Percentiles rank a stretch among this genome's conserved stretches.
Conservation (phyloP, 2,329 filamentous ascomycete species). For the Monilinia laxa region DNA sequence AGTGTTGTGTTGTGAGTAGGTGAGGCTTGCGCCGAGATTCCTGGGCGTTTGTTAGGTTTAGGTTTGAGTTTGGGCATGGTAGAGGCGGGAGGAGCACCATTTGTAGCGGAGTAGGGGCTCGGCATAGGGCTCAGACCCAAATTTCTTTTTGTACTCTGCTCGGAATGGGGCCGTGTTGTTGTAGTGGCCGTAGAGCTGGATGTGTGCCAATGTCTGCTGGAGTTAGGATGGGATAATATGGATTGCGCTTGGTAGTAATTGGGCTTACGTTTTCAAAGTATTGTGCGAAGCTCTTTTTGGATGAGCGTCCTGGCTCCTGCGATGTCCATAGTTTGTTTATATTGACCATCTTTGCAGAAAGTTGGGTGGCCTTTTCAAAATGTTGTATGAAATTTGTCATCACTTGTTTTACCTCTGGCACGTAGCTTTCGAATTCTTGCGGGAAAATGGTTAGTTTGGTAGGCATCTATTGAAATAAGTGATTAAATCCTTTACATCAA, state of each 20-base stretch:
- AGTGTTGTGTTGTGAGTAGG: conserved; percentile 18
- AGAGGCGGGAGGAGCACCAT: conserved; percentile 8
- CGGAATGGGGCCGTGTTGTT: conserved; percentile 15
- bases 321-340: conserved; percentile 16
- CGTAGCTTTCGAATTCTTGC: background rate
- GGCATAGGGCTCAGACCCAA: conserved; percentile 20
- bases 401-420: background rate
- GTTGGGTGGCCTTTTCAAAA: conserved; percentile 13
- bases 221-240: background rate
- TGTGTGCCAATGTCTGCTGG: conserved; percentile 21
- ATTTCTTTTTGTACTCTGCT: conserved; percentile 4
- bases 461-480: background rate
- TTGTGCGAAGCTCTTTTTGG: background rate
- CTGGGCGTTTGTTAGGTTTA: background rate
- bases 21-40: conserved; percentile 26
- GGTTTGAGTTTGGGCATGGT: background rate
- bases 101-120: conserved; percentile 22
- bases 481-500: accelerated
- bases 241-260: too few relatives aligned
- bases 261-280: conserved; percentile 14
- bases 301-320: background rate
- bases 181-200: conserved; percentile 22
- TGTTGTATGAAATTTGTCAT: conserved; percentile 22
- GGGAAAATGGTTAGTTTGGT: conserved; percentile 6
- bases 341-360: background rate